Percentiles rank a stretch among this genome's conserved stretches.
Conservation (phyloP, 352 stramenopile genomes). For the Peronospora belbahrii region DNA sequence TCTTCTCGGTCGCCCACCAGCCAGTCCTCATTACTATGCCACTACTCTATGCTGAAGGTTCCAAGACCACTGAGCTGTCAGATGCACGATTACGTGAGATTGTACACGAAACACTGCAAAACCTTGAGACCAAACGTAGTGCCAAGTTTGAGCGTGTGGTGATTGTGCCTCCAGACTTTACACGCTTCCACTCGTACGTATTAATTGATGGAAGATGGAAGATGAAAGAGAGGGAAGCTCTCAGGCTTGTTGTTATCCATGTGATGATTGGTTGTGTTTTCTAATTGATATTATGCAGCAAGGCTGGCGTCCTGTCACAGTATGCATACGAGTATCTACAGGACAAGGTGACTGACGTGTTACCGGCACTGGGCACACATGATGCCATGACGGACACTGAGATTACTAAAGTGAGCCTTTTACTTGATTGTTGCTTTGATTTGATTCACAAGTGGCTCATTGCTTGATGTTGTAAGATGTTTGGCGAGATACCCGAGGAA, state of each 20-base stretch:
- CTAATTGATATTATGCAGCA: slow-evolving; percentile 31
- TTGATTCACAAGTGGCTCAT: not conserved
- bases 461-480: slow-evolving; percentile 76
- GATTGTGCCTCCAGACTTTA: slow-evolving; percentile 95
- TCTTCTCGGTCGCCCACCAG: too few relatives aligned
- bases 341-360: slow-evolving; percentile 76
- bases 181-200: slow-evolving; percentile 90
- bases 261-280: slow-evolving; percentile 6
- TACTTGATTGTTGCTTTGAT: not conserved
- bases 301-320: slow-evolving; percentile 89
- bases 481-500: slow-evolving; percentile 80
- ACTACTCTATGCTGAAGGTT: slow-evolving; percentile 69
- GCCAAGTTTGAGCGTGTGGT: slow-evolving; percentile 63
- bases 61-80: slow-evolving; percentile 48
- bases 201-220: too few relatives aligned
- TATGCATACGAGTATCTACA: slow-evolving; percentile 91
- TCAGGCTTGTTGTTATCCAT: too few relatives aligned
- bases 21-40: slow-evolving; percentile 54
- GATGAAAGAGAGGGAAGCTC: too few relatives aligned
- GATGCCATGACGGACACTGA: slow-evolving; percentile 92
- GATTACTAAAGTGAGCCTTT: slow-evolving; percentile 55
- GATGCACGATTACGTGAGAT: slow-evolving; percentile 57
- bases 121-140: slow-evolving; percentile 51
- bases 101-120: slow-evolving; percentile 48
- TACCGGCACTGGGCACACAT: slow-evolving; percentile 94